Evolutionary conservation across 1,139 yeast species (phyloP), one percentile per base, ranked within the genome.

Genomic region (Pneumocystis jirovecii): DNA sequence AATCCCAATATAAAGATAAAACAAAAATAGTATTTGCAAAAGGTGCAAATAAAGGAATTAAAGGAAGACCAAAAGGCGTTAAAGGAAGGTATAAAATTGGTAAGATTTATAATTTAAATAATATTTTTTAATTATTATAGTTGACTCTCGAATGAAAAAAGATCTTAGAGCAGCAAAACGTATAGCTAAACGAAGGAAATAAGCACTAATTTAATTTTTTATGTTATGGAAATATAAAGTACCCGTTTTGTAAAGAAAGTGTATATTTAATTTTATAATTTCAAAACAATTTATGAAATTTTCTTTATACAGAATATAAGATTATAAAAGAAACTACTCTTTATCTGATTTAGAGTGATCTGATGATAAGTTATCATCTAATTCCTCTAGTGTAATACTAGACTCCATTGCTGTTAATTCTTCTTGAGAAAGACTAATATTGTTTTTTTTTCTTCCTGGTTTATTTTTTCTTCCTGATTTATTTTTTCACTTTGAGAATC

Each of bases 61-160:
- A 89, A 71, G 98, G 98, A 66, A 87, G 99, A 78, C 99, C 99
- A 45, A 87, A 85, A 78, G 99, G 98, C 74, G 84, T 93, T 71
- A 89, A 86, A 77, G 99, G 98, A 78, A 90, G 89, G 75, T 93
- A 93, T 80, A 93, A 89, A 31, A 10, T 60, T 60, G 44, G 61
- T 60, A 21, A 21, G 19, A 2, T 31, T 5, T 60, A 25, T 60
- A 60, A 2, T 60, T 39, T 42, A 19, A 59, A 25, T 42, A 21
- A 39, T 60, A 2, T 39, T 31, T 39, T 60, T 50, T 50, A 50
- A 50, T 8, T 25, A 50, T 60, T 12, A 86, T 95, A 98, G 97
- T 93, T 71, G 99, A 93, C 77, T 97, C 97, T 80, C 88, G 86
- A 29, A 80, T 90, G 87, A 93, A 95, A 88, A 93, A 93, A 76